Conservation (phyloP, 2,329 filamentous ascomycete species). For the Cercospora canescens region DNA sequence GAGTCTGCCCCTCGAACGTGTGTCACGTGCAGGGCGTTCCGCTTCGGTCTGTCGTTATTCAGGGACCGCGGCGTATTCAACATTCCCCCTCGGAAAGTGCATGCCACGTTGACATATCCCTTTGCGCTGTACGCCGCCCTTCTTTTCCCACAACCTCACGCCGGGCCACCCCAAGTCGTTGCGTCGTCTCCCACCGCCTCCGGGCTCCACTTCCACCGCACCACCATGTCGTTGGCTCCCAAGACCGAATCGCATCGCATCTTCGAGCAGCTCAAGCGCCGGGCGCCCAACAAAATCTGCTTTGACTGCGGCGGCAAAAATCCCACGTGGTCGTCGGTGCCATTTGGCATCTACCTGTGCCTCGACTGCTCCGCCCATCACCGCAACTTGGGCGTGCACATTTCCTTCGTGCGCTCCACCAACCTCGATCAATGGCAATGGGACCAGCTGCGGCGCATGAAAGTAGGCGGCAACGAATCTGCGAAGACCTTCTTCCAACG, state of each 20-base stretch:
- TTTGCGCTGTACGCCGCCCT: neutral
- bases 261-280: constrained; percentile 95
- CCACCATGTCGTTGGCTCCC: constrained; percentile 65
- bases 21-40: neutral
- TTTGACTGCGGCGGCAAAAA: constrained; percentile 98
- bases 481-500: constrained; percentile 98
- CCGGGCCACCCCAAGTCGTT: neutral
- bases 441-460: constrained; percentile 96
- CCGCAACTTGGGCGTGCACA: constrained; percentile 95
- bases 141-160: neutral
- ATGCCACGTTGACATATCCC: neutral
- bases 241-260: constrained; percentile 96
- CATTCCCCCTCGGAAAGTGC: neutral
- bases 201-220: constrained; percentile 1
- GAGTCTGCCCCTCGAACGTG: neutral
- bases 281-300: constrained; percentile 96
- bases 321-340: constrained; percentile 90
- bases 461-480: constrained; percentile 96
- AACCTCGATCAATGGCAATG: constrained; percentile 99
- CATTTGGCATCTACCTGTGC: constrained; percentile 96
- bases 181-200: neutral
- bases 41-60: neutral
- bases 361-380: constrained; percentile 97
- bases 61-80: neutral
- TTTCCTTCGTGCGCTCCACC: constrained; percentile 97